Conservation (phyloP, 768 basidiomycete genomes). For the Lactarius pseudohatsudake region DNA sequence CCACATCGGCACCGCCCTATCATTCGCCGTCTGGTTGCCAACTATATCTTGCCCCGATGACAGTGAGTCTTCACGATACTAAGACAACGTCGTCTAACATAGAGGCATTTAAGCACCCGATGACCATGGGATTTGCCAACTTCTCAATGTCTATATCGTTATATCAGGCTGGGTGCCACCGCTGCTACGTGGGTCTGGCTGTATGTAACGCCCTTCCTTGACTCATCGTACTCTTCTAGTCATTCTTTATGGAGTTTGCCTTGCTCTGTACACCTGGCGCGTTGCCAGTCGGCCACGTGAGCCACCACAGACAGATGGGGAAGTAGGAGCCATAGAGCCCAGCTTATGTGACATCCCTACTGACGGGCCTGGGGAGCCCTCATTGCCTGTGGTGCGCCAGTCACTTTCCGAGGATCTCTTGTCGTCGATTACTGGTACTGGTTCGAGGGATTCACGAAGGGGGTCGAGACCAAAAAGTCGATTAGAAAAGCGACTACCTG, state of each 20-base stretch:
- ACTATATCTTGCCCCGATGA: conserved; percentile 45
- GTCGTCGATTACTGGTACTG: conserved; percentile 8
- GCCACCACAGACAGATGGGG: conserved; percentile 3
- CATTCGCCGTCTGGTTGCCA: conserved; percentile 45
- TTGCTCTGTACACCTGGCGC: conserved; percentile 42
- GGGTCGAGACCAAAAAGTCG: conserved; percentile 23
- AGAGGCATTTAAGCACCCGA: conserved; percentile 37
- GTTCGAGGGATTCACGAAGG: conserved; percentile 3
- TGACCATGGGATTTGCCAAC: conserved; percentile 46
- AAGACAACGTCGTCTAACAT: not conserved
- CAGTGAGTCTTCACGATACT: conserved; percentile 37
- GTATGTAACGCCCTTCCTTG: conserved; percentile 7
- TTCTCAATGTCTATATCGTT: conserved; percentile 49
- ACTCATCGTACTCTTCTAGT: conserved; percentile 35
- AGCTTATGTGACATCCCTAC: not conserved
- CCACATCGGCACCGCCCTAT: conserved; percentile 47
- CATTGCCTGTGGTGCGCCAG: not conserved
- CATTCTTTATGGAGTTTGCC: conserved; percentile 43
- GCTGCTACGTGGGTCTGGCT: conserved; percentile 40
- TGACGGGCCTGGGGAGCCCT: not conserved
- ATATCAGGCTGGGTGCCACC: conserved; percentile 56
- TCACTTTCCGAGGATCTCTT: conserved; percentile 9
- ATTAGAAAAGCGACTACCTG: conserved; percentile 33
- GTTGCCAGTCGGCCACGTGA: conserved; percentile 28
- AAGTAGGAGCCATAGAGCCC: conserved; percentile 4